Base-by-base conservation (phyloP, 2,329 filamentous ascomycete species). In the Colletotrichum higginsianum region DNA sequence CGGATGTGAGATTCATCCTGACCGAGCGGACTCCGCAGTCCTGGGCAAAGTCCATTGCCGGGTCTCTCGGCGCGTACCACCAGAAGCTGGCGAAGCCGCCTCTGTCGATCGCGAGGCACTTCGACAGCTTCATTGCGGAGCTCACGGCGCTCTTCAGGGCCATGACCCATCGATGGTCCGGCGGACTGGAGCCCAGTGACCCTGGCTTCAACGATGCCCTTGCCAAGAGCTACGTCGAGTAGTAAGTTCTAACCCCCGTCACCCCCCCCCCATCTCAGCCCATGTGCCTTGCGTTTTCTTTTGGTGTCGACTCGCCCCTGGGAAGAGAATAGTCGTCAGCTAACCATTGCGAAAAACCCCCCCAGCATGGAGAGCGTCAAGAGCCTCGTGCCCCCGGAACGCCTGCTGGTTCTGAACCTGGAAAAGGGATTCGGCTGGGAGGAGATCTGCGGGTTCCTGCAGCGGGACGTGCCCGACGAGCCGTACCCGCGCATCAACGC, bases 391-490 rank as follows among this genome's bases (percentile, higher is more conserved):
- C 80, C 80, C 1, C 61, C 74, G 4, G 77, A 79, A 18, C 74
- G 75, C 42, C 71, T 82, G 26, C 74, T 79, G n/a, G 72, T 75
- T 5, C 73, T 77, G 47, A 79, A 75, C 47, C 75, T 82, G 1
- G 80, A 82, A 66, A 77, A 81, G 44, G 80, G 78, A 0, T 80
- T 81, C 12, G 80, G 80, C 4, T 82, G 80, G 80, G 79, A 82
- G 63, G 70, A 82, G 49, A 78, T 82, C 2, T 82, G 81, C 49
- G 76, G 77, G 2, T 80, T 80, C 60, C 68, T 82, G 1, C 78
- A 73, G 5, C 63, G 77, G 11, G 71, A 77, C 0, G 78, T 81
- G 42, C 81, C 80, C 2, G 69, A 77, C 3, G 67, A 73, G 44
- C 75, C 72, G 0, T 81, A 81, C 66, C 79, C 77, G 46, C 75